Base-by-base conservation (phyloP, 2,329 filamentous ascomycete genomes). In the Penicillium nordicum region DNA sequence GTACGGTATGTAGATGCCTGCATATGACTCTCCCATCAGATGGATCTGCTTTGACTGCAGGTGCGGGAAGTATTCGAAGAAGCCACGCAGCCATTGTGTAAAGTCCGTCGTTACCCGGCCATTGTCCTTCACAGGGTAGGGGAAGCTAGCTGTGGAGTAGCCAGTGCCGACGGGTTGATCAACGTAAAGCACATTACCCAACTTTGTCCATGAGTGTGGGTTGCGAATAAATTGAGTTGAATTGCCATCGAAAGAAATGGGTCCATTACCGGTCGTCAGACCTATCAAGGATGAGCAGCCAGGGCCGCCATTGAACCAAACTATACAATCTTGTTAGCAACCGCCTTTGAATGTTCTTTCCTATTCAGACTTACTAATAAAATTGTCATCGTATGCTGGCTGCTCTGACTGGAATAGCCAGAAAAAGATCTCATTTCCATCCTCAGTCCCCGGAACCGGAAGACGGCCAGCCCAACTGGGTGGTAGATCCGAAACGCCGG, bases 1-100 rank as follows among this genome's bases (percentile, higher is more conserved):
- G 29, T 75, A 74, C 1, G 73, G 72, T 25, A 76, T 67, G 53
- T 72, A 74, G 43, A 74, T 68, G 0, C 73, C 73, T 7, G 69
- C 72, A 54, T 72, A 74, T 10, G 71, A 74, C 55, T 75, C 70
- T n/a, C 72, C 73, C 47, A 74, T 69, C n/a, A 75, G 30, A 54
- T 74, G 69, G 1, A 72, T 64, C 10, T 66, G 65, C 52, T 72
- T 72, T 4, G 62, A 60, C n/a, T 64, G 57, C 2, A 74, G 59
- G 23, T 70, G 61, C 2, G 70, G 68, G 54, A 75, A 74, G 10
- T 62, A 36, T 3, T 48, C 30, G 30, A 72, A 67, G 58, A 75
- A 74, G 6, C 45, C 58, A 29, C 62, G 55, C 32, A 75, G 60
- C 72, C 70, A 75, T 30, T 45, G 46, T 44, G 65, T 64, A 44